Conservation (phyloP, 2,329 filamentous ascomycete species). For the Knufia petricola region DNA sequence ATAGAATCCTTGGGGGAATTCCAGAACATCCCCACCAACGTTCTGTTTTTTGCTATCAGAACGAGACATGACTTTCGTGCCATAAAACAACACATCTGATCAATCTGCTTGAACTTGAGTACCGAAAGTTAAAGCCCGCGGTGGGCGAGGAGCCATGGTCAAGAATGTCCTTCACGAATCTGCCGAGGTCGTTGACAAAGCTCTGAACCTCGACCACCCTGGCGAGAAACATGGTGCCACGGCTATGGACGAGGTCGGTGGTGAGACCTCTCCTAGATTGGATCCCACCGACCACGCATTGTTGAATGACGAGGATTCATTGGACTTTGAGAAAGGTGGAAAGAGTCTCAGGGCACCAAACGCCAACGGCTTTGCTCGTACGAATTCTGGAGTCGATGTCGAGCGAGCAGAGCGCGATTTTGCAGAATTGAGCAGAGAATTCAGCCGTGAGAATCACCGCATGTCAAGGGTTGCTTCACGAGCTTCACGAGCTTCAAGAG, state of each 20-base stretch:
- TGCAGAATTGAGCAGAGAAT: constrained; percentile 31
- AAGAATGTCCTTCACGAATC: not conserved
- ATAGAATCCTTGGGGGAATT: too few species aligned
- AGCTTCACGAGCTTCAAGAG: constrained; percentile 25
- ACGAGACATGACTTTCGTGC: too few species aligned
- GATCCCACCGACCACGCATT: constrained; percentile 5
- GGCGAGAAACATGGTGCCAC: constrained; percentile 13
- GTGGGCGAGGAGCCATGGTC: too few species aligned
- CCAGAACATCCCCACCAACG: too few species aligned
- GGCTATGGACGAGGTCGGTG: constrained; percentile 8
- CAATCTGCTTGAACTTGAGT: too few species aligned
- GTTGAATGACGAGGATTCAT: not conserved
- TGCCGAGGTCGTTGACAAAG: constrained; percentile 7
- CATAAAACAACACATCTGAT: too few species aligned
- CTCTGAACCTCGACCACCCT: constrained; percentile 12
- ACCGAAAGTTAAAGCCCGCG: too few species aligned
- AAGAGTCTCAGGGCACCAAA: constrained; percentile 20
- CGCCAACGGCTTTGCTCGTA: constrained; percentile 27
- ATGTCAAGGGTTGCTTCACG: constrained; percentile 29
- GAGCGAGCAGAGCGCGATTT: constrained; percentile 38
- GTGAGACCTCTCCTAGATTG: not conserved
- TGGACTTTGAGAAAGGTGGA: constrained; percentile 10
- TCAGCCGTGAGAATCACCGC: constrained; percentile 30
- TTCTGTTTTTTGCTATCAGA: too few species aligned
- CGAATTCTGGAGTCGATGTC: constrained; percentile 35